Evolutionary conservation across 345 rosid genomes (phyloP), one percentile per base, ranked within the genome.

Genomic region (Brassica nigra): DNA sequence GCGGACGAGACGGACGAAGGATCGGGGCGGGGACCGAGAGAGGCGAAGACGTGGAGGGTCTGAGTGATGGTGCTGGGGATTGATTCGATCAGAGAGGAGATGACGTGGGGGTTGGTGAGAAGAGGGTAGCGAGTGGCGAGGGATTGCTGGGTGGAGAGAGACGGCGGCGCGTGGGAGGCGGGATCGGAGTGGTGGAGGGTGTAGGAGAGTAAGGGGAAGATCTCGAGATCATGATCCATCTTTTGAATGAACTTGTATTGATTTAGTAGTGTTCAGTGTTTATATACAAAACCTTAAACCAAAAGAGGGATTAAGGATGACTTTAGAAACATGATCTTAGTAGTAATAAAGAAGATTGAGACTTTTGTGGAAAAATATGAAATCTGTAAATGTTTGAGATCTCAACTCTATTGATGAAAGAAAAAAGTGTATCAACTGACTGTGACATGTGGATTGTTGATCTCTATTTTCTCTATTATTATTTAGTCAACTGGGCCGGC

Each of bases 21-120:
- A 84, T 89, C 92, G 66, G 97, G 98, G 0, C 92, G 87, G 30
- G 91, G 85, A 0, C 98, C 97, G 0, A 95, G 86, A 14, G 91
- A 89, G 30, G 77, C 79, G 70, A 93, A 87, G 44, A 93, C 86
- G 77, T 80, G 82, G 70, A 84, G 88, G 37, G 89, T 87, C 47
- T 88, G 92, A 15, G 85, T 33, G 68, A 93, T 78, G 63, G 81
- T 67, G 67, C 68, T 77, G 18, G 94, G 87, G 75, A 93, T 63
- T n/a, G 94, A 89, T 5, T 73, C 87, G 16, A 86, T 71, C 31
- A 92, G 83, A 2, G 92, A 67, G 18, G 91, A 72, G 6, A 90
- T 47, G 75, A 95, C 78, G 39, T 78, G 77, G 0, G 92, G 88
- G 33, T 91, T 79, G 64, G 81, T 59, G 52, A 95, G 77, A 15